These are phyloP conservation scores for Wickerhamomyces tratensis DNA, from an alignment of 805 yeast genomes.

Conservation along the genomic window DNA sequence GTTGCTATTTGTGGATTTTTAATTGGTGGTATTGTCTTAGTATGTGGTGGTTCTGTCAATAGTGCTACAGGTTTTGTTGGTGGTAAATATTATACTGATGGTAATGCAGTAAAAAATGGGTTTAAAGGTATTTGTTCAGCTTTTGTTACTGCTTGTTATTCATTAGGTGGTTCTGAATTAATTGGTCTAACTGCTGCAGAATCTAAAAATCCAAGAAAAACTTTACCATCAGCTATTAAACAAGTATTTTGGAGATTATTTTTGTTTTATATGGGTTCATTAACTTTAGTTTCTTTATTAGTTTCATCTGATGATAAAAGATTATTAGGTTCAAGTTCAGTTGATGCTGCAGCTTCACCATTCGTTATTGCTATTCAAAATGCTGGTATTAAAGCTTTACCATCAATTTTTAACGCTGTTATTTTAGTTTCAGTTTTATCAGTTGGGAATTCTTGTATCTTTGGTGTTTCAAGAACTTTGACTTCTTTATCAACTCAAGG, in stretches of 20 bases:
- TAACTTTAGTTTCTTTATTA: slow-evolving; percentile 50
- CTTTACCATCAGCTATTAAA: slow-evolving; percentile 67
- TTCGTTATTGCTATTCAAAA: slow-evolving; percentile 62
- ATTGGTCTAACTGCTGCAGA: slow-evolving; percentile 75
- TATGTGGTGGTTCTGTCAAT: slow-evolving; percentile 45
- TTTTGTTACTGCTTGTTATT: slow-evolving; percentile 71
- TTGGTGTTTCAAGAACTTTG: slow-evolving; percentile 58
- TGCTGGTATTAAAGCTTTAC: slow-evolving; percentile 57
- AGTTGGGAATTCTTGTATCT: slow-evolving; percentile 67
- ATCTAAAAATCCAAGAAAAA: slow-evolving; percentile 52
- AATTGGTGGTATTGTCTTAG: slow-evolving; percentile 34
- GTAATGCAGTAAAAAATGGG: slow-evolving; percentile 44
- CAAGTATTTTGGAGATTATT: slow-evolving; percentile 80
- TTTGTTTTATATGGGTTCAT: slow-evolving; percentile 55
- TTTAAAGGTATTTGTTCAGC: slow-evolving; percentile 64
- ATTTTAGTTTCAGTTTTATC: slow-evolving; percentile 58
- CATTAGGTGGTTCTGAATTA: slow-evolving; percentile 69
- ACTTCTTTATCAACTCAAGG: slow-evolving; percentile 57
- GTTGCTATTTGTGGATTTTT: slow-evolving; percentile 38
- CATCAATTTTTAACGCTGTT: slow-evolving; percentile 59
- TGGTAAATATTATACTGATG: slow-evolving; percentile 39
- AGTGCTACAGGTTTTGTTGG: slow-evolving; percentile 34
- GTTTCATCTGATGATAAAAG: slow-evolving; percentile 55
- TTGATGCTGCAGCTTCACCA: slow-evolving; percentile 63
- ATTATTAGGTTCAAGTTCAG: slow-evolving; percentile 37